Percentiles rank a stretch among this genome's conserved stretches.
phyloP scores from a whole-genome alignment of 2,329 filamentous ascomycete species.

The Penicillium palitans region DNA sequence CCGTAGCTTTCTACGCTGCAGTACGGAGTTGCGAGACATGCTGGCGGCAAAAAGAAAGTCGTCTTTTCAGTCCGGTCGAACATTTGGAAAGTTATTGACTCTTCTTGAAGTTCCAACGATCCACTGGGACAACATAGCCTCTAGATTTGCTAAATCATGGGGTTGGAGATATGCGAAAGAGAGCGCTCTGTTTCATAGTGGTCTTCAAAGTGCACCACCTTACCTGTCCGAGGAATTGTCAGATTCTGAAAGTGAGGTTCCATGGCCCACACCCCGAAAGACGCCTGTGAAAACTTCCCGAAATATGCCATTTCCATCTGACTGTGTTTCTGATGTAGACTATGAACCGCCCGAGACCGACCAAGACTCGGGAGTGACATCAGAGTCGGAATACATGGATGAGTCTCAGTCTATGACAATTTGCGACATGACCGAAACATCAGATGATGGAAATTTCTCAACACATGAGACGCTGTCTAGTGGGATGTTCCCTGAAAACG shows the following conservation, averaged over 20 bases:
- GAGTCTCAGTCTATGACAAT: neutral
- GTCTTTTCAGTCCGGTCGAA: slow-evolving; percentile 15
- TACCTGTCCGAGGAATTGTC: neutral
- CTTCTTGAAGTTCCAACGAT: slow-evolving; percentile 24
- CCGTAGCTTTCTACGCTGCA: neutral
- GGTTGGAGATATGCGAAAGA: neutral
- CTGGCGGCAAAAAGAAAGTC: slow-evolving; percentile 11
- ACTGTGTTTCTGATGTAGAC: neutral
- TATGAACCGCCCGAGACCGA: neutral
- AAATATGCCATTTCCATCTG: neutral
- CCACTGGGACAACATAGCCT: slow-evolving; percentile 24
- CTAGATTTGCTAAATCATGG: slow-evolving; percentile 26
- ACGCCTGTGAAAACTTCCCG: neutral
- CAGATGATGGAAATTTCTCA: neutral
- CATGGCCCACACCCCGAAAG: neutral
- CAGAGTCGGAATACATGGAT: neutral
- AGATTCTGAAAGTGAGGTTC: neutral
- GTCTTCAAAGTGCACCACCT: neutral
- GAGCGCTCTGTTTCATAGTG: neutral
- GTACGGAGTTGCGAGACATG: slow-evolving; percentile 12
- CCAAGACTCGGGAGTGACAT: neutral
- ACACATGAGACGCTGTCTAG: slow-evolving; percentile 5
- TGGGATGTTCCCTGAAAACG: neutral
- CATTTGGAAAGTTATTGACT: slow-evolving; percentile 26
- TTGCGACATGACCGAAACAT: neutral